Conservation (phyloP, 768 basidiomycete genomes). For the Rhizopogon vinicolor region DNA sequence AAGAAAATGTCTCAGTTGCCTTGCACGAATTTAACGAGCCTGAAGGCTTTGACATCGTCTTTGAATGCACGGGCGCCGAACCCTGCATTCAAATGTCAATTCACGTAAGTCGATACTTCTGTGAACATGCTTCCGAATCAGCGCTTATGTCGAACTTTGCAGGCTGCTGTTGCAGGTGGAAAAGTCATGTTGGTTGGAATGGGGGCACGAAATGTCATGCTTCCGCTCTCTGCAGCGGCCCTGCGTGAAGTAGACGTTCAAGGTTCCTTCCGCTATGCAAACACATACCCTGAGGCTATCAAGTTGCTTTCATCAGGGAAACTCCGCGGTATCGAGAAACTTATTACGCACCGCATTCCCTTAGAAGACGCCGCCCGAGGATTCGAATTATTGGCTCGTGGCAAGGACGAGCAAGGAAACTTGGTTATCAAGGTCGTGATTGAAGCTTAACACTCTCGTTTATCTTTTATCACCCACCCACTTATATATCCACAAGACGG, state of each 20-base stretch:
- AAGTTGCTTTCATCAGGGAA: constrained; percentile 63
- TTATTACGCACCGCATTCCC: constrained; percentile 75
- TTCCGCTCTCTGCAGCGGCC: constrained; percentile 83
- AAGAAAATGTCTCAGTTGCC: constrained; percentile 47
- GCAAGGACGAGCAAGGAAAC: constrained; percentile 72
- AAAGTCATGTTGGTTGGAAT: constrained; percentile 95
- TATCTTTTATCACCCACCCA: not conserved
- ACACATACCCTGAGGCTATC: constrained; percentile 88
- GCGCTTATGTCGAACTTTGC: constrained; percentile 13
- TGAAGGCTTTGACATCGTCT: constrained; percentile 88
- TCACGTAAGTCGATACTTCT: constrained; percentile 54
- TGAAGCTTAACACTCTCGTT: constrained; percentile 25
- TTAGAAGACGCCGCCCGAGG: constrained; percentile 66
- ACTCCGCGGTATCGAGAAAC: constrained; percentile 59
- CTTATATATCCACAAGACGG: constrained; percentile 4
- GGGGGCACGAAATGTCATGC: constrained; percentile 78
- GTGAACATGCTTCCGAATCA: constrained; percentile 6
- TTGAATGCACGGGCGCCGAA: constrained; percentile 95
- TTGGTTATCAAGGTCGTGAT: constrained; percentile 93
- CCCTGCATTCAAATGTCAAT: constrained; percentile 88
- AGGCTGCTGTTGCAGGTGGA: constrained; percentile 82
- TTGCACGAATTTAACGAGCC: constrained; percentile 52
- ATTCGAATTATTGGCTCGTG: constrained; percentile 76
- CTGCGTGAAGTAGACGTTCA: constrained; percentile 89
- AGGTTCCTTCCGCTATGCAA: constrained; percentile 88